phyloP scores from a whole-genome alignment of 352 stramenopile genomes.

The Globisporangium camurandrum region DNA sequence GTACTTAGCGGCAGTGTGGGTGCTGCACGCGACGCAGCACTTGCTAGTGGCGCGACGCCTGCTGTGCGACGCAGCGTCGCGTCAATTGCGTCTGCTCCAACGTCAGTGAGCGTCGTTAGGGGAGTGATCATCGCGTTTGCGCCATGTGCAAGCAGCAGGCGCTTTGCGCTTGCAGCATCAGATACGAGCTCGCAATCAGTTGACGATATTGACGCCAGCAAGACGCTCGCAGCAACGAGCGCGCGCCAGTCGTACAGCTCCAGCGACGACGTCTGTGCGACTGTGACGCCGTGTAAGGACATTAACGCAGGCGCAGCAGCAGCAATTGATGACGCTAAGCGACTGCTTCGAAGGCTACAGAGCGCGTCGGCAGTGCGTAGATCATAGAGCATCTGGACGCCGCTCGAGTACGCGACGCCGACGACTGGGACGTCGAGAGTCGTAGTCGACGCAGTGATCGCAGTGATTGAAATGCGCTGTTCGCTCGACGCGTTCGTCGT shows the following conservation, averaged over 20 bases:
- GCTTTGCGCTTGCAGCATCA: conserved; percentile 16
- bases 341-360: conserved; percentile 24
- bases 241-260: conserved; percentile 33
- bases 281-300: background rate
- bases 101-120: conserved; percentile 1
- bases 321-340: background rate
- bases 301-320: background rate
- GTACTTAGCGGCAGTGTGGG: background rate
- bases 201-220: conserved; percentile 21
- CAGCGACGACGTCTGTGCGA: conserved; percentile 8
- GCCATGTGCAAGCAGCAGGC: conserved; percentile 20
- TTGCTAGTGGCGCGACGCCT: background rate
- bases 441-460: conserved; percentile 11
- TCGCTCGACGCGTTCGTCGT: background rate
- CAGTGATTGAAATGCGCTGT: background rate
- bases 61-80: conserved; percentile 8
- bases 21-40: background rate
- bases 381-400: conserved; percentile 39
- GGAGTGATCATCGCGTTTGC: conserved; percentile 1
- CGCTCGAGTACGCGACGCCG: conserved; percentile 37
- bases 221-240: conserved; percentile 28
- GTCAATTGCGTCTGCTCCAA: conserved; percentile 2
- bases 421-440: conserved; percentile 28
- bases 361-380: conserved; percentile 32
- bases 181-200: conserved; percentile 14